Conservation (phyloP, 345 rosid genomes). For the Citrus hindsii region DNA sequence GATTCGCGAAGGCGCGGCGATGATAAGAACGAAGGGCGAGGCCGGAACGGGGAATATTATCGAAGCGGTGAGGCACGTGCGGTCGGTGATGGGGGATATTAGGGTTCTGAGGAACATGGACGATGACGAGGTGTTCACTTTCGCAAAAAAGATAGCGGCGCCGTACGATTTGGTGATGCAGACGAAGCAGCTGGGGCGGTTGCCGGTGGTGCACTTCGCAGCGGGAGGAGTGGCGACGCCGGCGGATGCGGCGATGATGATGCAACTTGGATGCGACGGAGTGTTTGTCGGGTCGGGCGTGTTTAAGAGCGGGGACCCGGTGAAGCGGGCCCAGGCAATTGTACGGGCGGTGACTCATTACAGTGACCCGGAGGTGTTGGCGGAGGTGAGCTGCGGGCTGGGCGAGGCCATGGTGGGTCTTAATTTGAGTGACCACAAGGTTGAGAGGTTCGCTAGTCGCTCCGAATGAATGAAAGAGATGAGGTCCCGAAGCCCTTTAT, state of each 20-base stretch:
- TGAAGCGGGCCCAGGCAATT: slow-evolving; percentile 57
- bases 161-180: slow-evolving; percentile 67
- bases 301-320: slow-evolving; percentile 72
- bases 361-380: slow-evolving; percentile 54
- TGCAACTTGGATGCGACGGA: slow-evolving; percentile 74
- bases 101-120: slow-evolving; percentile 62
- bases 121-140: slow-evolving; percentile 69
- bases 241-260: slow-evolving; percentile 76
- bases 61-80: slow-evolving; percentile 79
- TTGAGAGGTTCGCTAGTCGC: slow-evolving; percentile 68
- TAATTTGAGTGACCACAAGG: slow-evolving; percentile 59
- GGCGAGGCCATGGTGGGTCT: slow-evolving; percentile 82
- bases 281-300: slow-evolving; percentile 70
- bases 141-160: slow-evolving; percentile 63
- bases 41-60: slow-evolving; percentile 79
- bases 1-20: slow-evolving; percentile 78
- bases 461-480: slow-evolving; percentile 37
- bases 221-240: slow-evolving; percentile 82
- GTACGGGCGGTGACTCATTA: slow-evolving; percentile 69
- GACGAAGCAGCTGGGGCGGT: slow-evolving; percentile 69
- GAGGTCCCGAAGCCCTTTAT: not conserved
- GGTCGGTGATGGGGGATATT: slow-evolving; percentile 75
- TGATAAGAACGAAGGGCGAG: slow-evolving; percentile 86
- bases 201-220: slow-evolving; percentile 68
- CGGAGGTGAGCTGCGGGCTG: slow-evolving; percentile 64